phyloP scores from a whole-genome alignment of 192 early-diverging fungal species.

The Podila epigama region DNA sequence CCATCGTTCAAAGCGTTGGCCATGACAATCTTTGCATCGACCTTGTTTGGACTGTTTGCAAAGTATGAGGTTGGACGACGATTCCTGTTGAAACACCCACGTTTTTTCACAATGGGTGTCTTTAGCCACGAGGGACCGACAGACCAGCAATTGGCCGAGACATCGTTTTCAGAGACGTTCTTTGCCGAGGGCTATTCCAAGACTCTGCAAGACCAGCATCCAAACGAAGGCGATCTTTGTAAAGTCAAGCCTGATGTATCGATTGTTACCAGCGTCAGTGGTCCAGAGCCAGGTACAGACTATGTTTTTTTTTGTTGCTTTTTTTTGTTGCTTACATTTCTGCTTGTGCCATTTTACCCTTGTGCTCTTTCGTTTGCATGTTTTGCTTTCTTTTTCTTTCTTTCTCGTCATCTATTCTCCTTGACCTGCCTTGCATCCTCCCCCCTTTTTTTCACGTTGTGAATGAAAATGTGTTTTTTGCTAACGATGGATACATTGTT shows the following conservation, averaged over 20 bases:
- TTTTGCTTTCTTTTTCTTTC: not conserved
- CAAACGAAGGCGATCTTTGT: constrained; percentile 11
- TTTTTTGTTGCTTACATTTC: not conserved
- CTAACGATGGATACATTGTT: not conserved
- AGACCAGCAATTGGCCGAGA: constrained; percentile 60
- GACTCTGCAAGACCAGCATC: constrained; percentile 19
- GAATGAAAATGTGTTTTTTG: not conserved
- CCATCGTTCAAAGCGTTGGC: constrained; percentile 52
- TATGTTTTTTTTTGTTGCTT: not conserved
- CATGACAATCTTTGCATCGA: constrained; percentile 45
- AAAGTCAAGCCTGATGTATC: constrained; percentile 50
- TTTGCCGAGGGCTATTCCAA: constrained; percentile 60
- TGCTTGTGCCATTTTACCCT: not conserved
- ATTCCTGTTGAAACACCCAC: constrained; percentile 63
- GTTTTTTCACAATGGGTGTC: constrained; percentile 64
- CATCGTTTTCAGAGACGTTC: constrained; percentile 61
- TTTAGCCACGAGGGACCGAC: constrained; percentile 65
- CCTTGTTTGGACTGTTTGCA: constrained; percentile 58
- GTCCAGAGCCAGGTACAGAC: constrained; percentile 64
- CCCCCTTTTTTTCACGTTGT: not conserved
- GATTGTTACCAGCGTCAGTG: constrained; percentile 61
- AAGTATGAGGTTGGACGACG: constrained; percentile 60
- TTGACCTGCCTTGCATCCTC: not conserved
- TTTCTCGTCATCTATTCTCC: not conserved
- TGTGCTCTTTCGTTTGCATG: not conserved